phyloP scores from a whole-genome alignment of 164 flowering plant genomes.

The Nymphaea colorata region DNA sequence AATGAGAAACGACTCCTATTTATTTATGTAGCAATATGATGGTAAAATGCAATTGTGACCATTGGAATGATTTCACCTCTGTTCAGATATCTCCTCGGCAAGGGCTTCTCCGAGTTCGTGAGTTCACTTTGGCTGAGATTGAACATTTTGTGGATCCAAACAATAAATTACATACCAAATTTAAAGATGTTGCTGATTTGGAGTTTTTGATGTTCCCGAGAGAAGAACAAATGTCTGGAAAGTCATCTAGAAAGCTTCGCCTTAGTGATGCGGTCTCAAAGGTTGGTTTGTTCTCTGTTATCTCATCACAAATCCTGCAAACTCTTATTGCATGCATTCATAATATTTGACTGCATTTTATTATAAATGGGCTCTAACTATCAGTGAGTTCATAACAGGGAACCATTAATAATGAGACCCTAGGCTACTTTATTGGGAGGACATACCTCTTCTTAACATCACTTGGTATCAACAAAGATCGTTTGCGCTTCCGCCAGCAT shows the following conservation, averaged over 20 bases:
- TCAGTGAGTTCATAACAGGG: constrained; percentile 34
- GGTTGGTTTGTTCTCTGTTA: constrained; percentile 24
- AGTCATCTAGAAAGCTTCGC: constrained; percentile 33
- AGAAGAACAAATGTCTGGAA: constrained; percentile 67
- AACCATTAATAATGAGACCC: constrained; percentile 83
- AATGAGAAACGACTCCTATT: too few species aligned
- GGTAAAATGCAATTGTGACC: neutral
- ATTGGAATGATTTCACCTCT: neutral
- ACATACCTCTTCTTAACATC: constrained; percentile 76
- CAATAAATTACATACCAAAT: constrained; percentile 88
- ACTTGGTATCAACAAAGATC: constrained; percentile 78
- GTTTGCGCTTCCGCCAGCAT: constrained; percentile 88
- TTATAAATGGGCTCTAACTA: neutral
- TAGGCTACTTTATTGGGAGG: constrained; percentile 92
- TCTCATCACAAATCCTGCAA: neutral
- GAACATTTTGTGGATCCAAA: constrained; percentile 98
- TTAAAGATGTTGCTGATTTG: constrained; percentile 53
- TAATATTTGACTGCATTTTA: neutral
- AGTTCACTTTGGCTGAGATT: constrained; percentile 92
- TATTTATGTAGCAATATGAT: neutral
- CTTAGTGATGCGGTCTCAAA: constrained; percentile 76
- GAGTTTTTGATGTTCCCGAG: constrained; percentile 97
- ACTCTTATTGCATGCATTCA: neutral
- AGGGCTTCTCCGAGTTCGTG: constrained; percentile 95
- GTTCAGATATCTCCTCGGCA: constrained; percentile 94